These are phyloP conservation scores for Ganoderma meredithae DNA, from an alignment of 1,284 basidiomycete species.

Conservation along the genomic window DNA sequence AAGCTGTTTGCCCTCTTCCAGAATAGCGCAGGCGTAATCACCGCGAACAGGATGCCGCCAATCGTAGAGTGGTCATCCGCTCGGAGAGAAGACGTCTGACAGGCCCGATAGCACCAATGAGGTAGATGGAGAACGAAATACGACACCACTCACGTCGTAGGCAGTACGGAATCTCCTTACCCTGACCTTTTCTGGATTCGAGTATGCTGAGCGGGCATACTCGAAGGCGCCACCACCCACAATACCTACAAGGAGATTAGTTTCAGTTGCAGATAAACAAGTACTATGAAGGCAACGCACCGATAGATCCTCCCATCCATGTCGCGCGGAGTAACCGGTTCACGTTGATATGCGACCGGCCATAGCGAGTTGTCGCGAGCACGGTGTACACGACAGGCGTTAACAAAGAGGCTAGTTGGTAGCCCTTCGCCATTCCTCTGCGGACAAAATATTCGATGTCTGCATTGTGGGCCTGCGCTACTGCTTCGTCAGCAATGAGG, in stretches of 20 bases:
- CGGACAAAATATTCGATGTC: constrained; percentile 63
- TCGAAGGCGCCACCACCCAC: constrained; percentile 53
- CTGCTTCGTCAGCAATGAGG: constrained; percentile 31
- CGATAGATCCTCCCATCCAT: constrained; percentile 69
- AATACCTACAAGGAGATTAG: constrained; percentile 40
- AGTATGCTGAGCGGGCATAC: constrained; percentile 52
- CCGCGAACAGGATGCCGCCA: constrained; percentile 65
- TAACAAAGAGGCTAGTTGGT: constrained; percentile 67
- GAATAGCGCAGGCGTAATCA: constrained; percentile 69
- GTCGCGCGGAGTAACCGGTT: constrained; percentile 72
- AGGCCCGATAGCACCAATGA: not conserved
- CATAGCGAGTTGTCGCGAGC: constrained; percentile 59
- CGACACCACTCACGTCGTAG: constrained; percentile 60
- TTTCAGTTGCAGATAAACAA: not conserved
- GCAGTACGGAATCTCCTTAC: constrained; percentile 49
- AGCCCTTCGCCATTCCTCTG: constrained; percentile 68
- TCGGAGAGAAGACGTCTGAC: constrained; percentile 61
- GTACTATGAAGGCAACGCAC: constrained; percentile 43
- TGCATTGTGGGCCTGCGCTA: constrained; percentile 41
- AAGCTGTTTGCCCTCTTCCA: constrained; percentile 68
- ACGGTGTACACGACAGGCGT: constrained; percentile 65
- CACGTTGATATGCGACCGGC: constrained; percentile 58
- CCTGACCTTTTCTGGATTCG: constrained; percentile 48
- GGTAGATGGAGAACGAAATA: not conserved
- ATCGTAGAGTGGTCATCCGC: constrained; percentile 76